Base-by-base conservation (phyloP, 2,329 filamentous ascomycete species). In the Westerdykella sp. region DNA sequence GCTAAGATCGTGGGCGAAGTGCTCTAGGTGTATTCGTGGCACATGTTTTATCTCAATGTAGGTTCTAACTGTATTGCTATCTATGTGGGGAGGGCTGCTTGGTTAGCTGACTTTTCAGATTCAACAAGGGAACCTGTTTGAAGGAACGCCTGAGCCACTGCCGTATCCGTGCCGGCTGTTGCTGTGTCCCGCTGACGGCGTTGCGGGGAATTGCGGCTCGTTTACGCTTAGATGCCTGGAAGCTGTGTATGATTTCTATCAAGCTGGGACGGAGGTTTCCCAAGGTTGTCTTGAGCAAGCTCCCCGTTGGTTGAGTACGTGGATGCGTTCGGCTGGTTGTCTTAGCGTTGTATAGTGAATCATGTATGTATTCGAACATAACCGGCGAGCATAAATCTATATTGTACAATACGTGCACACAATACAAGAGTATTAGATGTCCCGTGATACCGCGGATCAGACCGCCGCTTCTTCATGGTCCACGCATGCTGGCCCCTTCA, bases 1-100 rank as follows among this genome's bases (percentile, higher is more conserved):
- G 89, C 91, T 50, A 96, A 94, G 77, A 98, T 98, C 66, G 91
- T 98, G 50, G 89, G 93, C 47, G 93, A 98, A 71, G 93, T 98
- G 40, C 54, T 67, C 55, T 67, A 63, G 55, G 43, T 49, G 34
- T 32, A 41, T 46, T 49, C 57, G 45, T 44, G 47, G 44, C 34
- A 42, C 18, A n/a, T 18, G 32, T 46, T 43, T 45, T 43, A 34
- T 44, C 45, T 42, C 36, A 38, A 34, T 59, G 54, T 57, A 56
- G 55, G 53, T 50, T 56, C 48, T 18, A 28, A 28, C 25, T 28
- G 25, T 28, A 28, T 28, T 28, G 25, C 25, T 28, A 28, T 28
- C 7, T 9, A 28, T 10, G 11, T 28, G 25, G 4, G 7, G 25
- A 28, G 11, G 25, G 25, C 25, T 21, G 18, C 18, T 21, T 21